These are phyloP conservation scores for Pythium aristosporum DNA, from an alignment of 352 stramenopile species.

Conservation along the genomic window DNA sequence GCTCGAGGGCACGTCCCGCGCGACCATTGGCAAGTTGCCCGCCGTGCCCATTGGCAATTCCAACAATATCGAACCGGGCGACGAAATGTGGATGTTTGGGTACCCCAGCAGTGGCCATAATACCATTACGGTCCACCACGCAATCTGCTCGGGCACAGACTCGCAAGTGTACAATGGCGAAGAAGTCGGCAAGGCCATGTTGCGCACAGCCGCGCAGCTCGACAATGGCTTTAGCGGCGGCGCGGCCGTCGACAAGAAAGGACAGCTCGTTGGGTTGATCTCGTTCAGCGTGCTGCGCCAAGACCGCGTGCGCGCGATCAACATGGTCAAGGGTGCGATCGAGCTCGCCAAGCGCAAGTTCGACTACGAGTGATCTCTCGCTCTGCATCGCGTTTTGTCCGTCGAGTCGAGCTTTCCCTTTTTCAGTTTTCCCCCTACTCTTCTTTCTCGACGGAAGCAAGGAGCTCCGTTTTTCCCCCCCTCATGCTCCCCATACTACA, in stretches of 20 bases:
- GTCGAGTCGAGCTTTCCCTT: too few species aligned
- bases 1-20: slow-evolving; percentile 66
- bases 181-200: slow-evolving; percentile 86
- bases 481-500: too few species aligned
- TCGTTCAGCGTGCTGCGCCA: slow-evolving; percentile 86
- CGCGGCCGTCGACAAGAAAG: slow-evolving; percentile 83
- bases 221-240: slow-evolving; percentile 87
- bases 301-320: slow-evolving; percentile 85
- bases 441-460: too few species aligned
- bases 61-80: slow-evolving; percentile 85
- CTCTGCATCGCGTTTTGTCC: neutral
- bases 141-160: slow-evolving; percentile 88
- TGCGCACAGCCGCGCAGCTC: slow-evolving; percentile 79
- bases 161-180: slow-evolving; percentile 84
- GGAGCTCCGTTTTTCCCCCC: too few species aligned
- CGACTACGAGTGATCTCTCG: slow-evolving; percentile 48
- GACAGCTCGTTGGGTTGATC: slow-evolving; percentile 80
- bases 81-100: slow-evolving; percentile 91
- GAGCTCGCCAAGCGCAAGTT: slow-evolving; percentile 80
- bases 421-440: too few species aligned
- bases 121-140: slow-evolving; percentile 87
- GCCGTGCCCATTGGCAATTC: slow-evolving; percentile 84
- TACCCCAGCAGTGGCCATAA: slow-evolving; percentile 88
- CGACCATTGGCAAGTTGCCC: slow-evolving; percentile 71
- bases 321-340: slow-evolving; percentile 88